Evolutionary conservation across 2,329 filamentous ascomycete species (phyloP).

Genomic region (Aspergillus quadricinctus): DNA sequence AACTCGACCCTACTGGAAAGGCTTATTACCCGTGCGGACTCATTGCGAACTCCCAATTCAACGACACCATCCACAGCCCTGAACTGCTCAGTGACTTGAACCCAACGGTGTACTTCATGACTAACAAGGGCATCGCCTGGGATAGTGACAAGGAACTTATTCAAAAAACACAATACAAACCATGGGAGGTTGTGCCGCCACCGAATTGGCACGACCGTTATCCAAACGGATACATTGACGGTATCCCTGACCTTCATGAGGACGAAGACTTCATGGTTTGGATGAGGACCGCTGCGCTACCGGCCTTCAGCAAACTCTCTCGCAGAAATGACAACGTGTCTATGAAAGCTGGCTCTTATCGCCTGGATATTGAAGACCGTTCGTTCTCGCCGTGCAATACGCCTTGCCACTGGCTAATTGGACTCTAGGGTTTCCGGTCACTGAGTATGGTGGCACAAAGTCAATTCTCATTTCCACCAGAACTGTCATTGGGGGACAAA

Average conservation of each 20-base stretch:
- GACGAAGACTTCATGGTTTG: slow-evolving; percentile 92
- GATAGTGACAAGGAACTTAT: slow-evolving; percentile 76
- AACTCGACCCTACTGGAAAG: slow-evolving; percentile 51
- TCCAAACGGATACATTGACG: slow-evolving; percentile 63
- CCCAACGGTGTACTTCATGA: slow-evolving; percentile 67
- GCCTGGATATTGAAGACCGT: slow-evolving; percentile 74
- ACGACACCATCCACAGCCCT: slow-evolving; percentile 76
- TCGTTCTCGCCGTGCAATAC: slow-evolving; percentile 38
- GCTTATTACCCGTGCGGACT: slow-evolving; percentile 92
- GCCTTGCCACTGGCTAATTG: slow-evolving; percentile 9
- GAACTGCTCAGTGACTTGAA: slow-evolving; percentile 50
- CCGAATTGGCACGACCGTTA: slow-evolving; percentile 78
- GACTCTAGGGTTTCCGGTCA: slow-evolving; percentile 70
- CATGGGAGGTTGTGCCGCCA: slow-evolving; percentile 67
- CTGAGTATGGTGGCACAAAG: slow-evolving; percentile 78
- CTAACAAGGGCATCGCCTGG: slow-evolving; percentile 78
- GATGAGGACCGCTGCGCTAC: slow-evolving; percentile 96
- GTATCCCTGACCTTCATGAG: slow-evolving; percentile 66
- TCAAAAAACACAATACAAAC: slow-evolving; percentile 62
- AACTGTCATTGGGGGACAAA: slow-evolving; percentile 90
- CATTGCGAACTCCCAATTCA: slow-evolving; percentile 96
- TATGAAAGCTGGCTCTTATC: slow-evolving; percentile 70
- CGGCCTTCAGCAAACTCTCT: slow-evolving; percentile 90
- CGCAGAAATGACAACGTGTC: slow-evolving; percentile 68
- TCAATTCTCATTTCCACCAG: slow-evolving; percentile 83